Percentiles rank a stretch among this genome's conserved stretches.
phyloP scores from a whole-genome alignment of 1,284 basidiomycete genomes.

The Ganoderma resinaceum region DNA sequence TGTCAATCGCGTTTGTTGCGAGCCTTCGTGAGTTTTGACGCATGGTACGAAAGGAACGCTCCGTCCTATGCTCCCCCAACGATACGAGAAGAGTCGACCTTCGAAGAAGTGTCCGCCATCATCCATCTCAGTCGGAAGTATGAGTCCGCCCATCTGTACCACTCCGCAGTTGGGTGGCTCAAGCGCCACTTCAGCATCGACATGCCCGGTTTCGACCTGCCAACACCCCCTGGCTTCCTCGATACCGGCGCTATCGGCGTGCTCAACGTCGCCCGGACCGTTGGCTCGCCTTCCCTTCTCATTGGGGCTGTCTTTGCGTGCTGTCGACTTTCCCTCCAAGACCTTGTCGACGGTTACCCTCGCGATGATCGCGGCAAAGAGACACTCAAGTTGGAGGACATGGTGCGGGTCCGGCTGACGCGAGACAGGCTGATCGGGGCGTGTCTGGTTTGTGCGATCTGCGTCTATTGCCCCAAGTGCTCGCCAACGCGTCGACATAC shows the following conservation, averaged over 20 bases:
- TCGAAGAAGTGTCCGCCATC: neutral
- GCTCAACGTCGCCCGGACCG: neutral
- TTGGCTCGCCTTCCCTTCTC: neutral
- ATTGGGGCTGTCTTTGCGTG: neutral
- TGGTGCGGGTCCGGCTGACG: neutral
- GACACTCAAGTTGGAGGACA: neutral
- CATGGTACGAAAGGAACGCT: neutral
- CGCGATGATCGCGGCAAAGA: neutral
- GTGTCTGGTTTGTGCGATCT: neutral
- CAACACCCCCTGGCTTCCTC: neutral
- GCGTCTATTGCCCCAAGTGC: neutral
- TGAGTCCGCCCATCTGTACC: neutral
- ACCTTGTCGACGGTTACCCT: neutral
- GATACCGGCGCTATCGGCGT: neutral
- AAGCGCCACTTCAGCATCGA: neutral
- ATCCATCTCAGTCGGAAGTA: neutral
- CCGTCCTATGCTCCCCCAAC: neutral
- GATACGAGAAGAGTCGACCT: neutral
- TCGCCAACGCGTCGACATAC: neutral
- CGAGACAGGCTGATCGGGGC: neutral
- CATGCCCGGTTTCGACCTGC: neutral
- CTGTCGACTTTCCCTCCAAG: neutral
- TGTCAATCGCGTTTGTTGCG: too few species aligned
- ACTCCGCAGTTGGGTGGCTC: neutral
- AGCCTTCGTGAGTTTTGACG: too few species aligned